Evolutionary conservation across 2,329 filamentous ascomycete genomes (phyloP), one percentile per base, ranked within the genome.

Genomic region (Cladophialophora exuberans): DNA sequence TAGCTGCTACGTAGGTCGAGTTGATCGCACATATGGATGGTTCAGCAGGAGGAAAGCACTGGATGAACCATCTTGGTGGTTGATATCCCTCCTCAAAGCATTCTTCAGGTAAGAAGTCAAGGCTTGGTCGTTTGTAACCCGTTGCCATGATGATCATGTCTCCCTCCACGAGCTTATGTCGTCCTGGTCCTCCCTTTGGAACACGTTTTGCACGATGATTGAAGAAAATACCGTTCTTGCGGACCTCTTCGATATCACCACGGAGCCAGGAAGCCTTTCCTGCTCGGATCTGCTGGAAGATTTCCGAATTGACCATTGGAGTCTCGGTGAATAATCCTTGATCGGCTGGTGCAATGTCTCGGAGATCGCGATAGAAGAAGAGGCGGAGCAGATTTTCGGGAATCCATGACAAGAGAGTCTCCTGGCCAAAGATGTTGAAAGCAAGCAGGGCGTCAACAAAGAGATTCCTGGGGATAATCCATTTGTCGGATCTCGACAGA

Each of bases 21-120:
- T 96, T 95, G 72, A 90, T 92, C 60, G 86, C 86, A 60, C 86
- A 90, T 43, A 95, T 79, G 28, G 83, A 86, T 0, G 86, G 83
- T 62, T 92, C 86, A 3, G 76, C 71, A 0, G 90, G 88, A 3
- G 90, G 90, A 72, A 95, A 95, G 0, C 88, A 88, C 70, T 95
- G 90, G 0, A 95, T 80, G 64, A 94, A 95, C 90, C 90, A 95
- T 69, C 90, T 91, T 0, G 90, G 90, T 1, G 90, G 88, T 1
- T 77, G 75, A 64, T 94, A 95, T 0, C 87, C 86, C 59, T 88
- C 82, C 7, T 82, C 68, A 67, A 94, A 94, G 65, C 82, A 85
- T 48, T 90, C 83, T 0, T 83, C 74, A 0, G 90, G 90, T 0
- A 96, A 76, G 70, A 95, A 94, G 9, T 76, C 77, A 1, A 95